Conservation (phyloP, 2,329 filamentous ascomycete genomes). For the Claviceps maximensis region DNA sequence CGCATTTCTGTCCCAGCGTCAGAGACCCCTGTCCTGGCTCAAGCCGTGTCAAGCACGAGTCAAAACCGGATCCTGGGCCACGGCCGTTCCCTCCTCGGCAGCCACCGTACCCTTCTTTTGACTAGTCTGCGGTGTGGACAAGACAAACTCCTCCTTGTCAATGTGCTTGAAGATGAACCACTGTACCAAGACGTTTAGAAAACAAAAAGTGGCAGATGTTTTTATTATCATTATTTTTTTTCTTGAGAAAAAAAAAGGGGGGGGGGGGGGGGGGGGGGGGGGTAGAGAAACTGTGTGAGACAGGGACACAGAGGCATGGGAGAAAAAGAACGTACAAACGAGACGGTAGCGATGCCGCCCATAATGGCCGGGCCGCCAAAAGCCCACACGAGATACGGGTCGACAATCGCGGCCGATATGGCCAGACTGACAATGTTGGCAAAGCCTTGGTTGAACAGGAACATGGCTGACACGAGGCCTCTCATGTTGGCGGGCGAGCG, state of each 20-base stretch:
- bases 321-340: conserved; percentile 18
- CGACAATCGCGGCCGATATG: conserved; percentile 30
- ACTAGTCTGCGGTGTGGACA: conserved; percentile 12
- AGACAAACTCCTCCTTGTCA: conserved; percentile 13
- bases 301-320: background rate
- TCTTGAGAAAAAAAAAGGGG: background rate
- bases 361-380: conserved; percentile 34
- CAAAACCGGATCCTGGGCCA: background rate
- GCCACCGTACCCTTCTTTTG: conserved; percentile 1
- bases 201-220: background rate
- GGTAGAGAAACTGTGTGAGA: background rate
- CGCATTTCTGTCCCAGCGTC: no score
- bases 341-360: conserved; percentile 27
- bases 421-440: conserved; percentile 33
- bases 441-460: conserved; percentile 32
- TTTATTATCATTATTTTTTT: no score
- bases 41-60: background rate
- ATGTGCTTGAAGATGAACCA: conserved; percentile 12
- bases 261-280: no score
- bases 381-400: conserved; percentile 37
- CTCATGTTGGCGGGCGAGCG: conserved; percentile 38
- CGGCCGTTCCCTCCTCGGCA: conserved; percentile 7
- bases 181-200: background rate
- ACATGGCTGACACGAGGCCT: conserved; percentile 35
- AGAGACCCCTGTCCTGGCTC: no score